Evolutionary conservation across 139 green algal species (phyloP).

Genomic region (Chlorella sp.): DNA sequence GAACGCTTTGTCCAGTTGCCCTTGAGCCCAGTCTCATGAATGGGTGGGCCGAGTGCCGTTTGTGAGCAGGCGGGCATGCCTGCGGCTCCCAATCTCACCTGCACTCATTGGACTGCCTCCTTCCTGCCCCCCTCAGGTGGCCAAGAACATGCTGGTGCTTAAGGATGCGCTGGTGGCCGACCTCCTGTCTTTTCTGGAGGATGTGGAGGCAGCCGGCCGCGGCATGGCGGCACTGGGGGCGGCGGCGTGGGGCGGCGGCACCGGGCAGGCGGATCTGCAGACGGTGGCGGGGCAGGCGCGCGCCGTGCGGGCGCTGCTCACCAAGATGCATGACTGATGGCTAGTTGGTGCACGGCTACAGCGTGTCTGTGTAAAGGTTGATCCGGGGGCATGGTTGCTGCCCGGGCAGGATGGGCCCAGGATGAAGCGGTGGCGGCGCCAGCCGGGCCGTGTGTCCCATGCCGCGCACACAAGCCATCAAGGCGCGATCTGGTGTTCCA

Average conservation of each 20-base stretch:
- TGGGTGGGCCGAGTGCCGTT: too few relatives aligned
- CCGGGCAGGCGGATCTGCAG: not conserved
- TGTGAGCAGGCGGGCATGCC: too few relatives aligned
- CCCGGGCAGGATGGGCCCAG: too few relatives aligned
- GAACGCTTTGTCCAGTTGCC: too few relatives aligned
- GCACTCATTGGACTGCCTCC: not conserved
- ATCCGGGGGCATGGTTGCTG: not conserved
- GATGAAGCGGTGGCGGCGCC: too few relatives aligned
- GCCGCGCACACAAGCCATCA: too few relatives aligned
- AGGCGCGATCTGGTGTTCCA: too few relatives aligned
- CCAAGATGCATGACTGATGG: slow-evolving; percentile 21
- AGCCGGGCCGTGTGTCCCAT: too few relatives aligned
- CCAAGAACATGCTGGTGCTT: slow-evolving; percentile 88
- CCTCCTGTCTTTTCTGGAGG: slow-evolving; percentile 70
- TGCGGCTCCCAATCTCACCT: too few relatives aligned
- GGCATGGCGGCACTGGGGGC: slow-evolving; percentile 5
- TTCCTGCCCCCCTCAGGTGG: not conserved
- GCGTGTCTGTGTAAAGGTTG: not conserved
- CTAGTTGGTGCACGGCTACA: not conserved
- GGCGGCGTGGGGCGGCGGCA: too few relatives aligned
- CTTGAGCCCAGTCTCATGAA: too few relatives aligned
- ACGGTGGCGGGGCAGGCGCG: slow-evolving; percentile 16
- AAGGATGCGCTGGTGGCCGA: slow-evolving; percentile 74
- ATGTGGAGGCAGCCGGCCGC: slow-evolving; percentile 63
- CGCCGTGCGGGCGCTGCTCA: slow-evolving; percentile 7